These are phyloP conservation scores for Ceratobasidium sp. DNA, from an alignment of 1,284 basidiomycete species.

Conservation along the genomic window DNA sequence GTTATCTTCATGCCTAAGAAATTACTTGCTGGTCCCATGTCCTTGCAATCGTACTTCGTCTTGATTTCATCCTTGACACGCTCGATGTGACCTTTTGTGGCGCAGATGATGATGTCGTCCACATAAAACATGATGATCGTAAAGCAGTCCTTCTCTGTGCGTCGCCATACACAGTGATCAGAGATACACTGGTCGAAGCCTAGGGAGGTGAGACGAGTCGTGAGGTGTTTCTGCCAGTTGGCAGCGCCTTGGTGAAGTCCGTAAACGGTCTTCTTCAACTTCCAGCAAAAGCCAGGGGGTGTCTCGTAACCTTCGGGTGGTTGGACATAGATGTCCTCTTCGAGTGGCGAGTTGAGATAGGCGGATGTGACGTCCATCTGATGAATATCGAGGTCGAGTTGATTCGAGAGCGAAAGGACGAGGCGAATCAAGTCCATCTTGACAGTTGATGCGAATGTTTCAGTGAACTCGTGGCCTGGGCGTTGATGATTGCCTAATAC, in stretches of 20 bases:
- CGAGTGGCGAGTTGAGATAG: slow-evolving; percentile 46
- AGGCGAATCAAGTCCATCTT: slow-evolving; percentile 53
- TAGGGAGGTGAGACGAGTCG: slow-evolving; percentile 38
- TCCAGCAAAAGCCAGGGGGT: neutral
- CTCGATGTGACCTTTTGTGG: neutral
- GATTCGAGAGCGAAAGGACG: slow-evolving; percentile 56
- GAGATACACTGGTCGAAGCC: slow-evolving; percentile 1
- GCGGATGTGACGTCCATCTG: slow-evolving; percentile 48
- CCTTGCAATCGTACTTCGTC: slow-evolving; percentile 16
- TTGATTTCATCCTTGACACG: slow-evolving; percentile 19
- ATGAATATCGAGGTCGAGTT: slow-evolving; percentile 41
- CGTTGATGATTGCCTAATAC: slow-evolving; percentile 59
- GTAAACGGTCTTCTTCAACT: slow-evolving; percentile 51
- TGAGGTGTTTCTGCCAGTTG: slow-evolving; percentile 51
- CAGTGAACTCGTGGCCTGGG: slow-evolving; percentile 57
- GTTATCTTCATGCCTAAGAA: slow-evolving; percentile 32
- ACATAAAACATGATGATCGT: neutral
- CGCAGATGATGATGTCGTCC: slow-evolving; percentile 11
- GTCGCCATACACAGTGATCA: slow-evolving; percentile 23
- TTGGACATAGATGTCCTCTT: slow-evolving; percentile 44
- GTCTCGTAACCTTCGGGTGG: slow-evolving; percentile 14
- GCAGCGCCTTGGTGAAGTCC: slow-evolving; percentile 52
- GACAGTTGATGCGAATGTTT: slow-evolving; percentile 58
- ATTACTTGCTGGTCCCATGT: neutral
- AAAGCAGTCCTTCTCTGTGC: neutral